Evolutionary conservation across 129 eudicot species (phyloP).

Genomic region (Cynara cardunculus): DNA sequence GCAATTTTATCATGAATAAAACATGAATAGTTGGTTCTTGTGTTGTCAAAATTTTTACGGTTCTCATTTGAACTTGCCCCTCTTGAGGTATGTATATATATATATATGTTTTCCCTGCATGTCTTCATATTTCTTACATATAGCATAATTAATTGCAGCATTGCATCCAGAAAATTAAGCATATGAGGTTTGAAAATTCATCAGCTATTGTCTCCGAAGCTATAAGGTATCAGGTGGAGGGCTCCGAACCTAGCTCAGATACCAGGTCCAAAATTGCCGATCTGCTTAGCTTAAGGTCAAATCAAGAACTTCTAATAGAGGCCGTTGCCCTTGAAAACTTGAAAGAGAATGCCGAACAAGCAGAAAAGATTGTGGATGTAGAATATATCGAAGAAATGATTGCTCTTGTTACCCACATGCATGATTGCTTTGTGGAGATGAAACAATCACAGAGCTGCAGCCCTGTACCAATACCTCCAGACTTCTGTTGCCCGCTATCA

Average conservation of each 20-base stretch:
- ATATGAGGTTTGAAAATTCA: conserved; percentile 47
- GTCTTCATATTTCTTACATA: not conserved
- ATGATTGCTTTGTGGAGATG: conserved; percentile 56
- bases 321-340: conserved; percentile 92
- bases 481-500: conserved; percentile 96
- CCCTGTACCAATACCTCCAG: conserved; percentile 78
- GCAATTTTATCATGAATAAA: not conserved
- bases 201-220: conserved; percentile 56
- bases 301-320: conserved; percentile 86
- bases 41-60: not conserved
- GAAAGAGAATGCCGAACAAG: conserved; percentile 95
- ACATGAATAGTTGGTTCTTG: not conserved
- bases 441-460: conserved; percentile 68
- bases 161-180: conserved; percentile 63
- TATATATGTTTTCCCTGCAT: not conserved
- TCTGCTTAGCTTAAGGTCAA: conserved; percentile 70
- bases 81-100: not conserved
- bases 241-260: conserved; percentile 64
- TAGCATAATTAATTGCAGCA: conserved; percentile 43
- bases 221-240: conserved; percentile 64
- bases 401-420: conserved; percentile 77
- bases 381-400: conserved; percentile 81
- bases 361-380: conserved; percentile 70
- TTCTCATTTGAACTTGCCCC: not conserved
- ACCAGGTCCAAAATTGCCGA: conserved; percentile 65